Evolutionary conservation across 495 filamentous ascomycete species (phyloP).

Genomic region (Clohesyomyces aquaticus): DNA sequence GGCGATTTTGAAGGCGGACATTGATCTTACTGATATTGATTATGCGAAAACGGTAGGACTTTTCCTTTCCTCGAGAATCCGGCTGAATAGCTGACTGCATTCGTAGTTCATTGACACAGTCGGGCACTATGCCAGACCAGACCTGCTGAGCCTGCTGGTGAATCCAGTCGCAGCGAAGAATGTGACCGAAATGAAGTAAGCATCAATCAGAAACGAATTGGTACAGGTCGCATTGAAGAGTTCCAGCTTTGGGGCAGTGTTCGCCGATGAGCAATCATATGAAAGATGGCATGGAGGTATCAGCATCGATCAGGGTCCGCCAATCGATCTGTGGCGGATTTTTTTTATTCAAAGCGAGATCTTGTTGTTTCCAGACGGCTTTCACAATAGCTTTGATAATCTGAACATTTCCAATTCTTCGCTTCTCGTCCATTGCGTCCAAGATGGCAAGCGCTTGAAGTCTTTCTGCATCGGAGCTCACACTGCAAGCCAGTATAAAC

Average conservation of each 20-base stretch:
- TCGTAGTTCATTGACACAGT: slow-evolving; percentile 40
- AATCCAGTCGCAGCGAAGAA: slow-evolving; percentile 34
- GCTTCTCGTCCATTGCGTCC: slow-evolving; percentile 15
- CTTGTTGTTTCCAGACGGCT: slow-evolving; percentile 26
- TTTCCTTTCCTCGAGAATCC: no score
- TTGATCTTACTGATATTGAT: slow-evolving; percentile 45
- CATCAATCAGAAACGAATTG: no score
- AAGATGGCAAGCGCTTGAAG: slow-evolving; percentile 11
- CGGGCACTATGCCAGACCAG: slow-evolving; percentile 49
- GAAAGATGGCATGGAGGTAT: slow-evolving; percentile 20
- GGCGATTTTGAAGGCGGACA: slow-evolving; percentile 44
- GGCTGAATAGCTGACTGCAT: no score
- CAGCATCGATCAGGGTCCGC: slow-evolving; percentile 17
- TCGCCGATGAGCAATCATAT: not conserved
- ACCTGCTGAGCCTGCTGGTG: slow-evolving; percentile 44
- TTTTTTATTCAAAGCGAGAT: slow-evolving; percentile 19
- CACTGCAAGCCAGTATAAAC: slow-evolving; percentile 23
- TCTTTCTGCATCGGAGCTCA: slow-evolving; percentile 11
- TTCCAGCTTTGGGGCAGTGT: not conserved
- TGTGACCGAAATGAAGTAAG: slow-evolving; percentile 28
- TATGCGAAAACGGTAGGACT: slow-evolving; percentile 37
- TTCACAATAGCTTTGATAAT: slow-evolving; percentile 24
- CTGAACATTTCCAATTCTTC: slow-evolving; percentile 23
- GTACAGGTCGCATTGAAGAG: no score
- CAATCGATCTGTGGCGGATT: slow-evolving; percentile 3